Evolutionary conservation across 768 basidiomycete genomes (phyloP).

Genomic region (Pisolithus marmoratus): DNA sequence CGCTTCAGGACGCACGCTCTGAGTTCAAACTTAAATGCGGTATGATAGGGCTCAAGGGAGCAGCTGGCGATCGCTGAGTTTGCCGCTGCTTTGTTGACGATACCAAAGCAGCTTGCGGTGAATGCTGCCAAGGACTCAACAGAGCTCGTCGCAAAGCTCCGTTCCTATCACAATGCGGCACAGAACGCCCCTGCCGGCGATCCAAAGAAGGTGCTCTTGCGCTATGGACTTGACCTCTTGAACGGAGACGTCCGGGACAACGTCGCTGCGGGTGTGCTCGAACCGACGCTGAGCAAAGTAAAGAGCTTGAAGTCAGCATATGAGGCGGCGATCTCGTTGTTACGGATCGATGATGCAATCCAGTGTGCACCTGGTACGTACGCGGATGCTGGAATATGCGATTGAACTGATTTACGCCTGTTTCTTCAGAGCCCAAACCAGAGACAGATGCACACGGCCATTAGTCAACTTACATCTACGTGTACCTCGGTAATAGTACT

Average conservation of each 20-base stretch:
- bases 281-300: conserved; percentile 96
- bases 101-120: conserved; percentile 94
- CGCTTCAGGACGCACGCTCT: neutral
- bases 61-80: conserved; percentile 99
- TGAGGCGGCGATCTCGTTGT: conserved; percentile 89
- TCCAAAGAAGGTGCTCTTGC: conserved; percentile 83
- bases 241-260: conserved; percentile 97
- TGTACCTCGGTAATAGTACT: too few relatives aligned
- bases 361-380: conserved; percentile 79
- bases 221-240: conserved; percentile 91
- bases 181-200: conserved; percentile 89
- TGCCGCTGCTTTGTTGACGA: conserved; percentile 84
- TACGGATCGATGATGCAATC: conserved; percentile 96
- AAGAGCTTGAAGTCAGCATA: conserved; percentile 96
- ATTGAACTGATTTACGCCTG: conserved; percentile 9
- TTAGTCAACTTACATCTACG: conserved; percentile 25
- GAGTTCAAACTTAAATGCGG: neutral
- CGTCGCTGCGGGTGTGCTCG: conserved; percentile 85
- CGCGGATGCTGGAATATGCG: conserved; percentile 5
- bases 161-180: conserved; percentile 94
- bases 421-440: conserved; percentile 55
- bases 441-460: conserved; percentile 77
- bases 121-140: conserved; percentile 99
- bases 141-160: conserved; percentile 92
- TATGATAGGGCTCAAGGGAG: conserved; percentile 85